These are phyloP conservation scores for Elaeis guineensis DNA, from an alignment of 176 grass and related monocot genomes.

Conservation along the genomic window DNA sequence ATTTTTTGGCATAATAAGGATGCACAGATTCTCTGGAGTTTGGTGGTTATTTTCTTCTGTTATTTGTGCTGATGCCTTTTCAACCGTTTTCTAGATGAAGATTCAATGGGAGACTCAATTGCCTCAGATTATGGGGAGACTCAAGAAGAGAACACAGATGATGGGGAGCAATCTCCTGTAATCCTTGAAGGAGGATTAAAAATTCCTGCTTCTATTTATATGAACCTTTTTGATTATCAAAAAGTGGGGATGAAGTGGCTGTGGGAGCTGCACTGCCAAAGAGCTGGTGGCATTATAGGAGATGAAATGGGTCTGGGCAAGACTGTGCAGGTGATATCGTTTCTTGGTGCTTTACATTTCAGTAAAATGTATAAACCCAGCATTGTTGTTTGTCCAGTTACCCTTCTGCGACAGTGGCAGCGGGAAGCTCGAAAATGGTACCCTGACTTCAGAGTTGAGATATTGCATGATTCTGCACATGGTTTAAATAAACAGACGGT, in stretches of 20 bases:
- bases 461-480: constrained; percentile 77
- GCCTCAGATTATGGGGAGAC: constrained; percentile 43
- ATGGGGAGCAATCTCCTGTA: constrained; percentile 28
- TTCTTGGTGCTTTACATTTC: constrained; percentile 81
- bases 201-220: constrained; percentile 57
- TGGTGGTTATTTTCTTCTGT: no score
- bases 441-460: constrained; percentile 74
- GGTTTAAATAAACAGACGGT: constrained; percentile 31
- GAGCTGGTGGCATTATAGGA: constrained; percentile 85
- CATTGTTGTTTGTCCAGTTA: constrained; percentile 75
- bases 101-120: constrained; percentile 23
- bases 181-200: constrained; percentile 77
- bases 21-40: no score
- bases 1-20: no score
- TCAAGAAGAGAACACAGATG: constrained; percentile 24
- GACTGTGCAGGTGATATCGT: constrained; percentile 74
- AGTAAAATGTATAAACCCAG: constrained; percentile 78
- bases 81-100: constrained; percentile 26
- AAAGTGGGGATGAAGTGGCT: constrained; percentile 97
- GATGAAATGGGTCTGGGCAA: constrained; percentile 99
- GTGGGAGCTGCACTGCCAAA: constrained; percentile 97
- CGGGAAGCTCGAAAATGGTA: constrained; percentile 81
- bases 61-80: no score
- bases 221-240: constrained; percentile 82
- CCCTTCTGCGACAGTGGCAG: constrained; percentile 78